Conservation (phyloP, 179 eudicot species). For the Heliamphora pulchella region DNA sequence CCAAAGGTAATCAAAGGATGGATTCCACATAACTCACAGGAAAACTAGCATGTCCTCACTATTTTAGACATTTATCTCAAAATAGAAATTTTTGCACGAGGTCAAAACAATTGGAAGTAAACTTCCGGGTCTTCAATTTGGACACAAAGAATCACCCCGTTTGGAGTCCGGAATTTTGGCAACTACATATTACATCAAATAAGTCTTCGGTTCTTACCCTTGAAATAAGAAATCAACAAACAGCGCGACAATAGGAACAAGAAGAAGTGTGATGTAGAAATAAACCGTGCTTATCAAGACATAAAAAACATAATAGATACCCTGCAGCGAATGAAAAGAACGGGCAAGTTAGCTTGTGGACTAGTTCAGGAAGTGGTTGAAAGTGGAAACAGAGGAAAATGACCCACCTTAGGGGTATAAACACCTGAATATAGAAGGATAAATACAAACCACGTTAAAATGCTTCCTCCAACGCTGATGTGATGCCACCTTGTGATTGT, state of each 20-base stretch:
- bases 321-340: slow-evolving; percentile 43
- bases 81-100: too few relatives aligned
- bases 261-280: slow-evolving; percentile 64
- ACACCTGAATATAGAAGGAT: slow-evolving; percentile 68
- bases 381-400: background rate
- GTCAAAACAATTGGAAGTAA: too few relatives aligned
- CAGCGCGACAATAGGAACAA: slow-evolving; percentile 82
- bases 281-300: slow-evolving; percentile 73
- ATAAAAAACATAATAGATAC: slow-evolving; percentile 55
- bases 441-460: slow-evolving; percentile 71
- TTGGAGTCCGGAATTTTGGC: background rate
- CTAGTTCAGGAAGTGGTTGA: background rate
- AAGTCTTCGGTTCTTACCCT: slow-evolving; percentile 44
- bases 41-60: too few relatives aligned
- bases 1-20: too few relatives aligned
- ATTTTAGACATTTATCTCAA: too few relatives aligned
- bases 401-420: slow-evolving; percentile 53
- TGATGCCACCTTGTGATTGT: slow-evolving; percentile 87
- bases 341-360: slow-evolving; percentile 8
- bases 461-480: slow-evolving; percentile 87
- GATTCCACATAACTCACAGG: too few relatives aligned
- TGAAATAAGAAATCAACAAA: slow-evolving; percentile 68
- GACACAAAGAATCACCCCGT: too few relatives aligned
- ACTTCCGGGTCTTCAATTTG: too few relatives aligned
- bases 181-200: background rate